Conservation (phyloP, 768 basidiomycete species). For the Trametes cinnabarina region DNA sequence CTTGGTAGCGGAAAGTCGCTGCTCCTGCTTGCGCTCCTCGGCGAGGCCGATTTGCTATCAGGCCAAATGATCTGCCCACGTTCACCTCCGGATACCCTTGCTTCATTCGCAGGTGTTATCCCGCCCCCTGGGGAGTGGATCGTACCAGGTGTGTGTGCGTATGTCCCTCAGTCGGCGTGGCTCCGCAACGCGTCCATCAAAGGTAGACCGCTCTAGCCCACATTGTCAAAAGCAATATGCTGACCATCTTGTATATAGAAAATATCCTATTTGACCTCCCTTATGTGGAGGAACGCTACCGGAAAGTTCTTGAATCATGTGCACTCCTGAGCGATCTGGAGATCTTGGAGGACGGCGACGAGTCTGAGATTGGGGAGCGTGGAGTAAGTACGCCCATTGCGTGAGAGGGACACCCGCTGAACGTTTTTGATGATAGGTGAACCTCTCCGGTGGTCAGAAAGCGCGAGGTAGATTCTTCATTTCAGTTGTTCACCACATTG, state of each 20-base stretch:
- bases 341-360: constrained; percentile 85
- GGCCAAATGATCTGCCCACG: constrained; percentile 83
- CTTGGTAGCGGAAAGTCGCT: constrained; percentile 89
- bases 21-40: constrained; percentile 77
- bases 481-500: no score
- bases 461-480: constrained; percentile 42
- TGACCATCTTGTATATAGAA: constrained; percentile 30
- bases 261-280: constrained; percentile 84
- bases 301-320: constrained; percentile 65
- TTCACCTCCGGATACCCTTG: constrained; percentile 78
- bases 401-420: no score
- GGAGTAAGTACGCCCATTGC: no score
- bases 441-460: constrained; percentile 54
- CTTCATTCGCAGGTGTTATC: constrained; percentile 47
- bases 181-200: constrained; percentile 70
- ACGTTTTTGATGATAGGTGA: constrained; percentile 31
- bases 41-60: constrained; percentile 81
- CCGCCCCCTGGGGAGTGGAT: constrained; percentile 67
- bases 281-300: constrained; percentile 69
- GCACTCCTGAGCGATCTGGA: constrained; percentile 73
- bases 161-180: constrained; percentile 79
- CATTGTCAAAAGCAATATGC: not conserved
- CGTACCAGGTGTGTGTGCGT: constrained; percentile 75
- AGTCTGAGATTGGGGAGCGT: constrained; percentile 84
- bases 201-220: constrained; percentile 27